phyloP scores from a whole-genome alignment of 805 yeast genomes.

The Jamesozyma rosinii region DNA sequence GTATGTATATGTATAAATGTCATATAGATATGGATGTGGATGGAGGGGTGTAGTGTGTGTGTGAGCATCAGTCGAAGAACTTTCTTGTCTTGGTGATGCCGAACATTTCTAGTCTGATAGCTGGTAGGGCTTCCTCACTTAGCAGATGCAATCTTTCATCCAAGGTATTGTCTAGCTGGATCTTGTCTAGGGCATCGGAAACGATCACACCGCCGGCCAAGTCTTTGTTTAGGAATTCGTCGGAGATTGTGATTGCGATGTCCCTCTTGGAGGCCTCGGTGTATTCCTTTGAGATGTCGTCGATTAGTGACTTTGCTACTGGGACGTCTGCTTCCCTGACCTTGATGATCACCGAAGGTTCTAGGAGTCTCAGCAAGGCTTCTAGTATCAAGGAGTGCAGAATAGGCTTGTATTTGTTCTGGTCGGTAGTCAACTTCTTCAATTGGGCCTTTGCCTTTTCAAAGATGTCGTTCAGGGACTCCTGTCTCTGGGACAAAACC shows the following conservation, averaged over 20 bases:
- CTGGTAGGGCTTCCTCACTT: constrained; percentile 81
- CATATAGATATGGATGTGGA: neutral
- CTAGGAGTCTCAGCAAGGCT: constrained; percentile 62
- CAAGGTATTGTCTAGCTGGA: constrained; percentile 84
- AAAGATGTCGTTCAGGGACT: constrained; percentile 65
- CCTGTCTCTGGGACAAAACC: constrained; percentile 78
- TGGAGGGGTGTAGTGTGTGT: neutral
- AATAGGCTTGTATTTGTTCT: constrained; percentile 58
- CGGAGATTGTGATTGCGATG: constrained; percentile 49
- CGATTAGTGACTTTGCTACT: constrained; percentile 36
- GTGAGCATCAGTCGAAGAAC: constrained; percentile 78
- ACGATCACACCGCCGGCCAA: constrained; percentile 74
- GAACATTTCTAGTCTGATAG: constrained; percentile 80
- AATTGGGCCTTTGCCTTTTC: constrained; percentile 58
- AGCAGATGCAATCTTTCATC: constrained; percentile 86
- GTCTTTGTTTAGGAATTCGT: constrained; percentile 50
- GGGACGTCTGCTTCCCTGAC: constrained; percentile 36
- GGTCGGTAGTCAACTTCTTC: constrained; percentile 41
- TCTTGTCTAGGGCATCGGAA: constrained; percentile 63
- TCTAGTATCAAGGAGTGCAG: constrained; percentile 76
- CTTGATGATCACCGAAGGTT: constrained; percentile 51
- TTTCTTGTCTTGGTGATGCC: constrained; percentile 80
- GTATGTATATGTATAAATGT: neutral
- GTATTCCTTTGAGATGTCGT: constrained; percentile 53
- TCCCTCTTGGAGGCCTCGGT: constrained; percentile 52